These are phyloP conservation scores for Apiotrichum domesticum DNA, from an alignment of 1,284 basidiomycete species.

Conservation along the genomic window DNA sequence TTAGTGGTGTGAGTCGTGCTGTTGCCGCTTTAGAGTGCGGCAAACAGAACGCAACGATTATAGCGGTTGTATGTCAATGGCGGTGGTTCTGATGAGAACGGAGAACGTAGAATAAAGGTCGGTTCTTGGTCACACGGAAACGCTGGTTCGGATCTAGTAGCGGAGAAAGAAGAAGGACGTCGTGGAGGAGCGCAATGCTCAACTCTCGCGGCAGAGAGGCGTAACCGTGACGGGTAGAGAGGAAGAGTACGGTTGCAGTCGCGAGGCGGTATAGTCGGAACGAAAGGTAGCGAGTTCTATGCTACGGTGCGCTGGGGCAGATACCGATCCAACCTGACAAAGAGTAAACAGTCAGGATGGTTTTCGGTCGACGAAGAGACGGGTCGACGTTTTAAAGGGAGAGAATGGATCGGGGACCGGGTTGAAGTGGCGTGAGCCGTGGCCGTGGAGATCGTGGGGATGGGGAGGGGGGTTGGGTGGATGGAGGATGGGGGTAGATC, in stretches of 20 bases:
- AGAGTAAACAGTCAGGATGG: not conserved
- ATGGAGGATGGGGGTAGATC: not conserved
- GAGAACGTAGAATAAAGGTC: no score
- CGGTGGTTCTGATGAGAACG: no score
- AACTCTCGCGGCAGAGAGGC: slow-evolving; percentile 8
- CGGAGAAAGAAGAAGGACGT: not conserved
- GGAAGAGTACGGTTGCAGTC: not conserved
- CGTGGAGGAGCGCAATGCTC: slow-evolving; percentile 14
- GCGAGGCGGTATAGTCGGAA: slow-evolving; percentile 3
- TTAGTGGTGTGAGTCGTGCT: no score
- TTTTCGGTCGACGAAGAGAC: slow-evolving; percentile 1
- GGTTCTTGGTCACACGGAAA: no score
- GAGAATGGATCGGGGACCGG: not conserved
- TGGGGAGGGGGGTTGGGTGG: no score
- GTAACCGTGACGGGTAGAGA: not conserved
- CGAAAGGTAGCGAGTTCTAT: not conserved
- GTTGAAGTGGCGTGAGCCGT: not conserved
- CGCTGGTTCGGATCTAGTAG: no score
- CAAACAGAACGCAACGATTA: no score
- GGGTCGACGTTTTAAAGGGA: not conserved
- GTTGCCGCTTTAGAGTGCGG: no score
- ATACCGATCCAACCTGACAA: not conserved
- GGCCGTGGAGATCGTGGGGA: no score
- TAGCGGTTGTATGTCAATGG: no score
- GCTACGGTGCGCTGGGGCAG: slow-evolving; percentile 1